These are phyloP conservation scores for Fusarium sp. DNA, from an alignment of 2,329 filamentous ascomycete genomes.

Conservation along the genomic window DNA sequence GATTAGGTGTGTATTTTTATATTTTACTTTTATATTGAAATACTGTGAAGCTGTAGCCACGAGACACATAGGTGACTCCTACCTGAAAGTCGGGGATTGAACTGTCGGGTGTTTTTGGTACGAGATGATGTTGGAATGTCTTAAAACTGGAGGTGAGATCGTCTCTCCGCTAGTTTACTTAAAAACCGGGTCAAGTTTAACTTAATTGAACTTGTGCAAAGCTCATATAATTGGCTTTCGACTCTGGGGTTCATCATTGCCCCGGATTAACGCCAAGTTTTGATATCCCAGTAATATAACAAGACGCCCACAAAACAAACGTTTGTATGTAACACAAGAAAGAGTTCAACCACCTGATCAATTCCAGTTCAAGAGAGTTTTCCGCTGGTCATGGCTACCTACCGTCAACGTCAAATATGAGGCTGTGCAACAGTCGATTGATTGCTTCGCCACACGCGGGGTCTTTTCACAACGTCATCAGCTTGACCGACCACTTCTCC, in stretches of 20 bases:
- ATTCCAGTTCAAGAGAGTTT: not conserved
- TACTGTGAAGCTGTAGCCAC: too few relatives aligned
- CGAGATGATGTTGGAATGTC: too few relatives aligned
- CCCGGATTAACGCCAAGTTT: conserved; percentile 20
- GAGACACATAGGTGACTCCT: too few relatives aligned
- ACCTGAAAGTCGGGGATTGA: too few relatives aligned
- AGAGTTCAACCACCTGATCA: too few relatives aligned
- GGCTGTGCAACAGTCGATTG: conserved; percentile 26
- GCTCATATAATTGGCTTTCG: conserved; percentile 7
- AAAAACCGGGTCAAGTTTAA: conserved; percentile 16
- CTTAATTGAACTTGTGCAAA: not conserved
- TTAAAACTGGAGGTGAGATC: too few relatives aligned
- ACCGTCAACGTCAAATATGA: conserved; percentile 5
- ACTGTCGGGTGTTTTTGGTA: too few relatives aligned
- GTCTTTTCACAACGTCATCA: conserved; percentile 27
- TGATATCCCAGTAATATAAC: not conserved
- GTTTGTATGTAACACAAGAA: too few relatives aligned
- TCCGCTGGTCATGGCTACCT: not conserved
- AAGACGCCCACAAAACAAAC: not conserved
- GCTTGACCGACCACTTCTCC: conserved; percentile 9
- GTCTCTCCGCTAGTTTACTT: too few relatives aligned
- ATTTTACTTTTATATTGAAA: too few relatives aligned
- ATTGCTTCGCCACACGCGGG: conserved; percentile 38
- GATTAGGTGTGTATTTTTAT: too few relatives aligned
- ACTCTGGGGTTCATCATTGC: conserved; percentile 6